Evolutionary conservation across 1,284 basidiomycete genomes (phyloP).

Genomic region (Paramarasmius palmivorus): DNA sequence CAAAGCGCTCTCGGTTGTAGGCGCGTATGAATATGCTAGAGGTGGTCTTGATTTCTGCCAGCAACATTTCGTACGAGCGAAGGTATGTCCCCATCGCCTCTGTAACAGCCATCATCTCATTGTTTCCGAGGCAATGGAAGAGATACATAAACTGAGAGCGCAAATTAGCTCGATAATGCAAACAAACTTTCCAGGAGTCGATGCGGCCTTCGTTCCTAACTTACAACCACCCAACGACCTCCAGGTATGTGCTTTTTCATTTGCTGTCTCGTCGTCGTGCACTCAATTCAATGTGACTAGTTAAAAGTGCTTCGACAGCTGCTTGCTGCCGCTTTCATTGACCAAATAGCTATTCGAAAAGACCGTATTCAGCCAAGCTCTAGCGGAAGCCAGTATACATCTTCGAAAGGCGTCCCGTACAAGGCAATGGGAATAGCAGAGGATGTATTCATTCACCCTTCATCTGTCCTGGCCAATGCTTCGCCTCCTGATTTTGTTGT

Average conservation of each 20-base stretch:
- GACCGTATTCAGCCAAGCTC: constrained; percentile 69
- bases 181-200: constrained; percentile 63
- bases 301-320: constrained; percentile 92
- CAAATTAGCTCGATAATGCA: constrained; percentile 87
- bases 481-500: constrained; percentile 88
- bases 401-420: constrained; percentile 83
- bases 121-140: constrained; percentile 86
- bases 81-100: constrained; percentile 50
- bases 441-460: constrained; percentile 93
- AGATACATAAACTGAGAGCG: constrained; percentile 94
- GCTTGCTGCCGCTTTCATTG: constrained; percentile 89
- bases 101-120: constrained; percentile 1
- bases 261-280: neutral
- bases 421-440: constrained; percentile 80
- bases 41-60: constrained; percentile 81
- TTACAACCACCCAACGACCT: constrained; percentile 72
- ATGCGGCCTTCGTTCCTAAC: constrained; percentile 59
- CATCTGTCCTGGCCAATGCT: constrained; percentile 72
- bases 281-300: constrained; percentile 38
- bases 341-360: constrained; percentile 93
- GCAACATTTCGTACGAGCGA: constrained; percentile 89
- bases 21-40: constrained; percentile 93
- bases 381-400: constrained; percentile 72
- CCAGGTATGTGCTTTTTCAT: constrained; percentile 52
- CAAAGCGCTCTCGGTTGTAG: constrained; percentile 87